Evolutionary conservation across 192 early-diverging fungal species (phyloP), one percentile per base, ranked within the genome.

Genomic region (Phlyctochytrium bullatum): DNA sequence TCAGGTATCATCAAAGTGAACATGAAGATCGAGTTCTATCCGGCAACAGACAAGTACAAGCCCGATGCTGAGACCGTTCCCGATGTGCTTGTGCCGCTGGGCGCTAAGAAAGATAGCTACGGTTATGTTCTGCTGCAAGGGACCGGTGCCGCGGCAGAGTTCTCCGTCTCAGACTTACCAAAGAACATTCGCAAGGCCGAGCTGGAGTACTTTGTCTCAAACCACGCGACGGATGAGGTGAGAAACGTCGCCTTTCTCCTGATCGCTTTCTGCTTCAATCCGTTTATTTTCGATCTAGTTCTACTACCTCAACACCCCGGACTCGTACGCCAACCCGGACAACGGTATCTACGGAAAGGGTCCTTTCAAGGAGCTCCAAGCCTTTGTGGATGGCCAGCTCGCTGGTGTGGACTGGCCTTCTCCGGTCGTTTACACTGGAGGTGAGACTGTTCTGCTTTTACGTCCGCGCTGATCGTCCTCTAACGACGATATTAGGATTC

Each of bases 371-470:
- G 74, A 76, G 56, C 24, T 76, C 24, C 52, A 73, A 32, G 30
- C 67, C 1, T 74, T 50, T n/a, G 28, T 76, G 24, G 68, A 69
- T 36, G 56, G 35, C 25, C 30, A 32, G 0, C 66, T 75, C 14
- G 66, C 58, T 23, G 69, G 63, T 0, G 61, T 76, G 25, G 70
- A 76, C n/a, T 50, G 30, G 24, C 69, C 62, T 14, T 34, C 53
- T 25, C 74, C 74, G 3, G 57, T 65, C 23, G 33, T 76, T 24
- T 76, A 76, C 59, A 76, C 74, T 60, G 74, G 74, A 23, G 74
- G 71, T 29, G 36, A 69, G 34, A 66, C 68, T 56, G 71, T 70
- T n/a, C 40, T 65, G 24, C 47, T 73, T 4, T 76, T 70, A 70
- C 50, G 35, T 12, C 74, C 74, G 16, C 36, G n/a, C n/a, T n/a